Evolutionary conservation across 352 stramenopile species (phyloP), one percentile per base, ranked within the genome.

Genomic region (Globisporangium middletonii): DNA sequence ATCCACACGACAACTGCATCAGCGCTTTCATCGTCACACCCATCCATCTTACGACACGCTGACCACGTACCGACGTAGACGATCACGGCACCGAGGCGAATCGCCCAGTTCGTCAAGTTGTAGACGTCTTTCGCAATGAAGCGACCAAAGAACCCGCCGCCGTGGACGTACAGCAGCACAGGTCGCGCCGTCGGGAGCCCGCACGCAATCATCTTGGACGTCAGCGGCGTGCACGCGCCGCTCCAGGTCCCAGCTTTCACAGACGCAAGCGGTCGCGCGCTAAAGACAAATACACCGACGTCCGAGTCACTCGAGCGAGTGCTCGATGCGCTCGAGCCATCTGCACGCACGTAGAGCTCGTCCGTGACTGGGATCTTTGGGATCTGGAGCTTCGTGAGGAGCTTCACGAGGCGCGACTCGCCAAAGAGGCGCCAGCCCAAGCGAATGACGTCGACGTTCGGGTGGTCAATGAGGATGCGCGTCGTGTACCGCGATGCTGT

Each of bases 101-200:
- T 69, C 0, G 82, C 81, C 88, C 86, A 95, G 26, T 70, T 62
- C 1, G 77, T 88, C 55, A 94, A 50, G 44, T 88, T 92, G 48
- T 87, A 73, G 9, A 85, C 83, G 57, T 95, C 86, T 53, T 91
- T 92, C 11, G 83, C 85, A 55, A 95, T 88, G 62, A 94, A 94
- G n/a, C 83, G 77, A 0, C 81, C 85, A 45, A 96, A 93, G 59
- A 94, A 96, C 2, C 85, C 87, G 12, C 87, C 87, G 23, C 87
- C 87, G 46, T 96, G 87, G 37, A 95, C 85, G 53, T 96, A 96
- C 12, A 96, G 62, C 0, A 96, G 68, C 48, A 95, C 86, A 0
- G 83, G 85, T 0, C 79, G 70, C 9, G 76, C 68, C 2, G 73
- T 75, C 0, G 85, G 85, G 28, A 95, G 70, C 0, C 85, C 85